Base-by-base conservation (phyloP, 1,139 yeast genomes). In the Magnusiomyces suaveolens region DNA sequence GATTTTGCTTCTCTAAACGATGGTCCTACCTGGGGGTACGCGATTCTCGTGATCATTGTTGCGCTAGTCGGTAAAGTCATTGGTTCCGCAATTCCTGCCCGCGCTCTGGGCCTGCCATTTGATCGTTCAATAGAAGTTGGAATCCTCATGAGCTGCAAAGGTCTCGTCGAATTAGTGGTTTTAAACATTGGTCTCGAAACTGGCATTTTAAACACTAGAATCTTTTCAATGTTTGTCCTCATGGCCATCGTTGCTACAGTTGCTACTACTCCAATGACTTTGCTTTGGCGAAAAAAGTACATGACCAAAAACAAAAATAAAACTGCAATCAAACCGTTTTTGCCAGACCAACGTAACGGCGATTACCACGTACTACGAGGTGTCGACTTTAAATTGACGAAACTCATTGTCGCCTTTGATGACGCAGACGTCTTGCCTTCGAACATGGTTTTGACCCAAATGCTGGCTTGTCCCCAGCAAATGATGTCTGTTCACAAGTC, bases 121-220 rank as follows among this genome's bases (percentile, higher is more conserved):
- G 76, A 88, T 63, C 92, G 85, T 65, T 79, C 88, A 1, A 68
- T 82, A 39, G 76, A 89, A 1, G 90, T 84, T 39, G 94, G 94
- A 53, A 78, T 84, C n/a, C 75, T 86, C 61, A 85, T 86, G 92
- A 84, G 90, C 12, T 86, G 95, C 75, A 86, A 86, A 67, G 95
- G 95, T 69, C 84, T 84, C 60, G 90, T 84, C 33, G 66, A 63
- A 49, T 59, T 86, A 63, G 90, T 86, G 51, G 94, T 85, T 26
- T 74, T 86, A 59, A 82, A 80, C 50, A 81, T 84, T 49, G 95
- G 95, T 54, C 74, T 84, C 56, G 80, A 79, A 59, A 84, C 92
- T 1, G 78, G 79, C 0, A 85, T 86, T 54, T 79, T 86, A 46
- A 73, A 81, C 4, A 75, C 76, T 55, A 80, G 78, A 59, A 82